Evolutionary conservation across 805 yeast species (phyloP), one percentile per base, ranked within the genome.

Genomic region (Lachancea sp.): DNA sequence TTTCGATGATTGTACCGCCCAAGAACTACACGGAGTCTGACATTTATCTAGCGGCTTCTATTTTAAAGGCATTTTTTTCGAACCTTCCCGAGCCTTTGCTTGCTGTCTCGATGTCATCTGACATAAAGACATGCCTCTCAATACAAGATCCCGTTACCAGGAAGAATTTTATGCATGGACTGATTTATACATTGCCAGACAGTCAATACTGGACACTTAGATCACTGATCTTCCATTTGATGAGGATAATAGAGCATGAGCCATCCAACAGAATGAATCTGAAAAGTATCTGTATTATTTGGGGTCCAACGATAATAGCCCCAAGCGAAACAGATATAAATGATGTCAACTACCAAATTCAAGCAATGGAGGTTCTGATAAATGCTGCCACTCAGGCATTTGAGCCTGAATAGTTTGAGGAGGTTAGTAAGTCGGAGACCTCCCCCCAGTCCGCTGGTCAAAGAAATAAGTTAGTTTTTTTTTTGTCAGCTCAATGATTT

Each of bases 121-220:
- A 63, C 25, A 42, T 63, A 11, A 57, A 58, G 44, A 57, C 60
- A 2, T 94, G 96, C 6, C 67, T 92, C 37, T 69, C 92, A 35
- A 78, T 87, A 37, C 72, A 68, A 22, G 84, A 82, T 51, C 70
- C 71, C 15, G 69, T 69, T 11, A 70, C 78, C 49, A 72, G 83
- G 43, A 77, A 84, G 44, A 90, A 87, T 55, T 70, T 70, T 22
- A 70, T 92, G 52, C 98, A 92, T 61, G 85, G 87, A 33, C 74
- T 86, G 44, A 85, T 92, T 34, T 92, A 83, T 66, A 83, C 84
- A 49, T 71, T 92, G 41, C 96, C 97, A 0, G 98, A 92, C 64
- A 92, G 95, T 1, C 87, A 90, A 43, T 92, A 92, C 60, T 89
- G 95, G 70, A 89, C 97, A 0, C 70, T 92, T 50, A 70, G 97